Percentiles rank a stretch among this genome's conserved stretches.
Evolutionary conservation across 176 grass and related monocot genomes (phyloP).

Genomic region (Microstegium vimineum): DNA sequence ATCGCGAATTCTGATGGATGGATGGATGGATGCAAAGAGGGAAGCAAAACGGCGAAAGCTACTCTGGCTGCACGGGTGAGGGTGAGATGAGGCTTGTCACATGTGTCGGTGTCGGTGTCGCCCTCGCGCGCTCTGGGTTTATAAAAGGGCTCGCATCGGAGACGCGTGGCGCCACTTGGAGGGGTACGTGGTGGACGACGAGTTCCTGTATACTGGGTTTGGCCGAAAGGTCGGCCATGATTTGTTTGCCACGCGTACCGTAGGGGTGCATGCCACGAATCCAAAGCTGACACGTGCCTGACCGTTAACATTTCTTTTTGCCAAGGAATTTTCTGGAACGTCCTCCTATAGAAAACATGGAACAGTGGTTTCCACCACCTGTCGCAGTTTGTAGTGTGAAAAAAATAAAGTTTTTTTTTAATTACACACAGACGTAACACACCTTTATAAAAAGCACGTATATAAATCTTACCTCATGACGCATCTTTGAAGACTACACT

Average conservation of each 20-base stretch:
- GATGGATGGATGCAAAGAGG: not conserved
- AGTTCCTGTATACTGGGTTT: not conserved
- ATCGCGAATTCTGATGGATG: not conserved
- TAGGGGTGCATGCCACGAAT: not conserved
- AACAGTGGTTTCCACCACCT: not conserved
- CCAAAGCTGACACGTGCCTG: not conserved
- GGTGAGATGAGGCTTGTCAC: not conserved
- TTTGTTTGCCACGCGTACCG: conserved; percentile 3
- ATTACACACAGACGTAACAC: too few species aligned
- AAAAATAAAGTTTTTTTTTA: too few species aligned
- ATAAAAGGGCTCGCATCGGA: not conserved
- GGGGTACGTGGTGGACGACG: not conserved
- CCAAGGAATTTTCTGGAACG: not conserved
- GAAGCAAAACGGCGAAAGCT: not conserved
- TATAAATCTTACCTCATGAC: too few species aligned
- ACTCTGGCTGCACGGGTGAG: not conserved
- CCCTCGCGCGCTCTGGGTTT: not conserved
- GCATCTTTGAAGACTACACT: too few species aligned
- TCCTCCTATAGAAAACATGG: not conserved
- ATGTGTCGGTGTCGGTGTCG: not conserved
- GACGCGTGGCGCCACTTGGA: conserved; percentile 13
- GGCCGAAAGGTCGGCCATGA: not conserved
- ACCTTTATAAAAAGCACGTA: too few species aligned
- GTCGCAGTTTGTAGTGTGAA: not conserved
- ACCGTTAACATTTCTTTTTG: not conserved